Evolutionary conservation across 225 moss, liverwort and hornwort genomes (phyloP), one percentile per base, ranked within the genome.

Genomic region (Polytrichum commune): DNA sequence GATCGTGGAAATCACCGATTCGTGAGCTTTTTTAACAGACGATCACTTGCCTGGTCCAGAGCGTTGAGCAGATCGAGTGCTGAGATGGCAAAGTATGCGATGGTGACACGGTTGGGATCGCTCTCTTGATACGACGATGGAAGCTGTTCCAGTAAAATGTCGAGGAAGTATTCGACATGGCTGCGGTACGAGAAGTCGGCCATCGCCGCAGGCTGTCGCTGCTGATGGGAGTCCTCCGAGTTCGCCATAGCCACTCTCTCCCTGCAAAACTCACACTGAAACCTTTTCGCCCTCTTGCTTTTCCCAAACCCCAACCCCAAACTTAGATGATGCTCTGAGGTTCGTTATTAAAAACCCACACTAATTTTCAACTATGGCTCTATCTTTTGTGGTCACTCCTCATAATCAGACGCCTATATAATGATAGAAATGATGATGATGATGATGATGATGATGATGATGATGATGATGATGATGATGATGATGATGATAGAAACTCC

Each of bases 1-100:
- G 46, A 46, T 46, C 46, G 46, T 46, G 46, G 46, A 46, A 13
- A 13, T 16, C 46, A 46, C 46, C 46, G 4, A 4, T 46, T 46
- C 46, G 46, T 46, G 46, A 38, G 1, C 0, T 10, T 38, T 38
- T 38, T 46, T 46, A 13, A 46, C 13, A 10, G 13, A 58, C 8
- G 24, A 22, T 6, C 6, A 58, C 72, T 24, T 68, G 90, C 94
- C 85, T 91, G 84, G 68, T 87, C 85, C 27, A 98, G 85, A 19
- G 88, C 85, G 30, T 89, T 83, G 63, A 98, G 88, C 75, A 98
- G 79, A 79, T 98, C 98, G 60, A 98, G 91, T 29, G 87, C 98
- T 18, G 98, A 95, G 72, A 95, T 76, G 20, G 80, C 93, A 32
- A 98, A 98, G 69, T 95, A 98, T 22, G 98, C 98, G 27, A 98